Base-by-base conservation (phyloP, 2,329 filamentous ascomycete genomes). In the Coniochaeta sp. region DNA sequence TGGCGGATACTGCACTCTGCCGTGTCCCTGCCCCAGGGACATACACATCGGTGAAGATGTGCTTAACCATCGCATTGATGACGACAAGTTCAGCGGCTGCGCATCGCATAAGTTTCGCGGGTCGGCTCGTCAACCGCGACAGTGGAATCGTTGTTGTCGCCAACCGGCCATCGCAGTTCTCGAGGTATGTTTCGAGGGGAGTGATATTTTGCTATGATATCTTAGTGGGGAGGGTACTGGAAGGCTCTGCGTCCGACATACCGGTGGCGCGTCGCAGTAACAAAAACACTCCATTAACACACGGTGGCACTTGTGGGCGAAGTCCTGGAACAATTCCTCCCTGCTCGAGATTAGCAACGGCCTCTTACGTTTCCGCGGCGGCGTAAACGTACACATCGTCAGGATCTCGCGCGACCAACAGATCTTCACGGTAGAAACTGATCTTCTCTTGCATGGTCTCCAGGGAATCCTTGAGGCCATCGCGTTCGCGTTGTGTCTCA, bases 41-140 rank as follows among this genome's bases (percentile, higher is more conserved):
- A 55, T 71, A 70, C n/a, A 72, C 69, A 1, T 69, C 68, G 7
- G 66, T 63, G 55, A 72, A 71, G n/a, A 72, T 65, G 47, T 69
- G 67, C 0, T 61, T 54, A 8, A 64, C 62, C 8, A 72, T 63
- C 1, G 62, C 61, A 19, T 67, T 64, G 34, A 65, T 63, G 1
- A 72, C 60, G 19, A 72, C 62, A 3, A 64, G 64, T 7, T 72
- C 68, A n/a, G 69, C 70, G 6, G 65, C 64, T 1, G 70, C 68
- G 28, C 70, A 70, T 26, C 70, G 67, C 59, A 72, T 67, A 8
- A 67, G 67, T 0, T 64, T 63, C 0, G 70, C 66, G 0, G 65
- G 59, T 28, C 59, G 63, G 56, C 62, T 67, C 9, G 62, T 67
- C 22, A 64, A 61, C 0, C 58, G 64, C 8, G 69, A 65, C 16